Percentiles rank a stretch among this genome's conserved stretches.
These are phyloP conservation scores for Carex scoparia DNA, from an alignment of 176 grass and related monocot genomes.

Conservation along the genomic window DNA sequence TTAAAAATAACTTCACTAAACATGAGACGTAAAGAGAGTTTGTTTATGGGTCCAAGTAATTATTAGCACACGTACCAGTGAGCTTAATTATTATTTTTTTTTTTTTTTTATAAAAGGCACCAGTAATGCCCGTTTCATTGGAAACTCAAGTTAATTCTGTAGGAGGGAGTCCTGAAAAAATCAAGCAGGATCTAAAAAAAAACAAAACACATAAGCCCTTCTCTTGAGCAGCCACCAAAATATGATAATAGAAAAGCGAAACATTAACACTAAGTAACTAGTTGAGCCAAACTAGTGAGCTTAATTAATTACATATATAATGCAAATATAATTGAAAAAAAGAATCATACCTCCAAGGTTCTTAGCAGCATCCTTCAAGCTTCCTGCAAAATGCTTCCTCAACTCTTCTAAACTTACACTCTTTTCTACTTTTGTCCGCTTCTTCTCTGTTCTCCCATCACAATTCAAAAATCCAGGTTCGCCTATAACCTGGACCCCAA, in stretches of 20 bases:
- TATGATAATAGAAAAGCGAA: too few species aligned
- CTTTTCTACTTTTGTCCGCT: conserved; percentile 70
- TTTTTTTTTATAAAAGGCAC: too few species aligned
- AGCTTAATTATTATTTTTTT: background rate
- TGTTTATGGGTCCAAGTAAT: background rate
- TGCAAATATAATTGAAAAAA: background rate
- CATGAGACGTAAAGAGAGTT: background rate
- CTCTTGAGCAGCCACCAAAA: too few species aligned
- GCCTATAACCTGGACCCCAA: conserved; percentile 15
- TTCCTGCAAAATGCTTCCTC: conserved; percentile 87
- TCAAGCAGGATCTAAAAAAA: too few species aligned
- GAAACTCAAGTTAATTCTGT: background rate
- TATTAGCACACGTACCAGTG: background rate
- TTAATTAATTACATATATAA: background rate
- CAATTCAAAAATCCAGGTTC: conserved; percentile 35
- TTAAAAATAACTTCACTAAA: background rate
- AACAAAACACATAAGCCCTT: too few species aligned
- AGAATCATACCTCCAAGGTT: conserved; percentile 79
- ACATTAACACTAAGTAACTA: too few species aligned
- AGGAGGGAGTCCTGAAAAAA: too few species aligned
- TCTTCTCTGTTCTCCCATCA: conserved; percentile 55
- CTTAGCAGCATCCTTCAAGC: conserved; percentile 95
- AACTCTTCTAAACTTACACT: conserved; percentile 72
- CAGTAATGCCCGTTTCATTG: too few species aligned
- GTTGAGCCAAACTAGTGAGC: background rate